Percentiles rank a stretch among this genome's conserved stretches.
These are phyloP conservation scores for Alternaria alternata DNA, from an alignment of 2,329 filamentous ascomycete species.

Conservation along the genomic window DNA sequence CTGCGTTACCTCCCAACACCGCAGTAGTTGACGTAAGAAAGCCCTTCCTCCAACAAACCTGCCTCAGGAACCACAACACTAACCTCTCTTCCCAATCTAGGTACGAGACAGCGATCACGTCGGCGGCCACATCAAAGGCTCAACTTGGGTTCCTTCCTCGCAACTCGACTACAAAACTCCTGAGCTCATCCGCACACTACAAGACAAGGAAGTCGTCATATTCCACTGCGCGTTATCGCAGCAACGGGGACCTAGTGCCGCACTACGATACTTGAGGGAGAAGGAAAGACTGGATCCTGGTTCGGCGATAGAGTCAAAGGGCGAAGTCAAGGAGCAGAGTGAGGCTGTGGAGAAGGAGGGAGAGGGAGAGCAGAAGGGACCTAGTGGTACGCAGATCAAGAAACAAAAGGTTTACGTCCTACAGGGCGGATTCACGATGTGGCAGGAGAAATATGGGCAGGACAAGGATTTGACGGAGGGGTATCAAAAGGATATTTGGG, in stretches of 20 bases:
- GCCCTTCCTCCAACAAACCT: slow-evolving; percentile 48
- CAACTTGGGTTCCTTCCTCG: slow-evolving; percentile 76
- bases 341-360: slow-evolving; percentile 28
- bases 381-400: slow-evolving; percentile 16
- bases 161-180: slow-evolving; percentile 80
- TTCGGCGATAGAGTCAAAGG: slow-evolving; percentile 27
- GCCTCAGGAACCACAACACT: neutral
- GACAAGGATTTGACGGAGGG: slow-evolving; percentile 84
- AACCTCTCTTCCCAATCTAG: slow-evolving; percentile 82
- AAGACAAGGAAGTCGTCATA: slow-evolving; percentile 81
- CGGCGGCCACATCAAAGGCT: slow-evolving; percentile 85
- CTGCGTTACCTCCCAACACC: slow-evolving; percentile 71
- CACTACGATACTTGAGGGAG: slow-evolving; percentile 79
- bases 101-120: slow-evolving; percentile 91
- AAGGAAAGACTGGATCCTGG: slow-evolving; percentile 60
- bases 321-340: slow-evolving; percentile 25
- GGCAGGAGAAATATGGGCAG: slow-evolving; percentile 84
- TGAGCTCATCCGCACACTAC: slow-evolving; percentile 79
- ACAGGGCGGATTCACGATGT: slow-evolving; percentile 83
- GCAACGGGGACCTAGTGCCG: slow-evolving; percentile 85
- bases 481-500: slow-evolving; percentile 87
- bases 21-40: slow-evolving; percentile 54
- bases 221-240: slow-evolving; percentile 96
- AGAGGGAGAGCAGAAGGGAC: slow-evolving; percentile 25
- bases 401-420: slow-evolving; percentile 81